Evolutionary conservation across 2,329 filamentous ascomycete species (phyloP), one percentile per base, ranked within the genome.

Genomic region (Tolypocladium tropicale): DNA sequence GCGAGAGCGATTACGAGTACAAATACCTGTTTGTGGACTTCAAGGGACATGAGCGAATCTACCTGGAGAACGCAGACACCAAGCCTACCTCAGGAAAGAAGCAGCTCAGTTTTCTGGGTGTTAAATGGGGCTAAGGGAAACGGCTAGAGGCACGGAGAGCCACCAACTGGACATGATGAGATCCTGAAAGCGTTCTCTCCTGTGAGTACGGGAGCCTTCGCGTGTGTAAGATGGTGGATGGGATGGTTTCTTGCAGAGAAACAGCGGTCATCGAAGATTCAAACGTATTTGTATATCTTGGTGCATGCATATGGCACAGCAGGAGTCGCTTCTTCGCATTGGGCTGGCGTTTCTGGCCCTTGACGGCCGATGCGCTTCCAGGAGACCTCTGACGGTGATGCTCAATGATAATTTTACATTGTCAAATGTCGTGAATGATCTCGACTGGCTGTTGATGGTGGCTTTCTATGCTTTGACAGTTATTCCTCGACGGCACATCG

Each of bases 1-100:
- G 83, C 34, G 78, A 84, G 39, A 72, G 77, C 53, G 84, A 90
- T 43, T 91, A 84, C 67, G 81, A 89, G 63, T 96, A 96, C 72
- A 83, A 85, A 67, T 84, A 90, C 67, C 76, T 97, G 46, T 88
- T 84, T 54, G 68, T 97, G 51, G 91, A 96, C 69, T 82, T 95
- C 30, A 85, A 81, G 63, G 90, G 89, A 0, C 80, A 85, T 53
- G 75, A 78, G 55, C 76, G 84, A 57, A 78, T 88, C 54, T 87
- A 85, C 61, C 74, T 89, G 18, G 85, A 88, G 67, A 82, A 85
- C 55, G 76, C 78, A 37, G 80, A 83, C 39, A 65, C 70, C 16
- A 52, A 64, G 11, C 61, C 69, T n/a, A 63, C 62, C 12, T 64
- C 61, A 4, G 72, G 70, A 7, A 68, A 68, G 56, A 77, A 76